A percentile compares a stretch with the other conserved stretches of the same genome.
Evolutionary conservation across 2,329 filamentous ascomycete genomes (phyloP).

Genomic region (Juglanconis juglandina): DNA sequence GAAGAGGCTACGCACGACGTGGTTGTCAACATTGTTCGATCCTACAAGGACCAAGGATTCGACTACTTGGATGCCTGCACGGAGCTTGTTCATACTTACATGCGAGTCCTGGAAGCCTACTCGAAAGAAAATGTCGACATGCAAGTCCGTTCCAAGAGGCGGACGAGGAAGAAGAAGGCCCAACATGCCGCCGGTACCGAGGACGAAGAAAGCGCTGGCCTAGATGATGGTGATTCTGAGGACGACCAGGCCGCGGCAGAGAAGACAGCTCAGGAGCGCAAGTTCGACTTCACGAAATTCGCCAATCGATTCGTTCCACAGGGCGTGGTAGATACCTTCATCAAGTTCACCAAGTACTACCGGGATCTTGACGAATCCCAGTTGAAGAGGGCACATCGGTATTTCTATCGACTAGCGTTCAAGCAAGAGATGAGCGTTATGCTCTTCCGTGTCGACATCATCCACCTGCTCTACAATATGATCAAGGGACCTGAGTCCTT

Average conservation of each 20-base stretch:
- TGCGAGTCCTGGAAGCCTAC: constrained; percentile 87
- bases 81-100: constrained; percentile 85
- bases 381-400: constrained; percentile 87
- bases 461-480: constrained; percentile 84
- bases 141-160: constrained; percentile 80
- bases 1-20: constrained; percentile 92
- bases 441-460: constrained; percentile 86
- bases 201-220: constrained; percentile 42
- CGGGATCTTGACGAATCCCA: constrained; percentile 74
- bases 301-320: constrained; percentile 77
- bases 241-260: constrained; percentile 71
- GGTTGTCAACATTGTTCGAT: constrained; percentile 72
- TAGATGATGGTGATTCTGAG: constrained; percentile 61
- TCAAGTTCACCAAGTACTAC: constrained; percentile 76
- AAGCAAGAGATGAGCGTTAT: constrained; percentile 89
- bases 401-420: constrained; percentile 90
- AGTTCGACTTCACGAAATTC: constrained; percentile 90
- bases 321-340: constrained; percentile 82
- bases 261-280: constrained; percentile 72
- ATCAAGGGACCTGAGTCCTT: constrained; percentile 82
- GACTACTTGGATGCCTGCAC: constrained; percentile 90
- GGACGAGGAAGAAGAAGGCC: constrained; percentile 64
- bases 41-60: constrained; percentile 92
- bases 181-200: constrained; percentile 34
- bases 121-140: constrained; percentile 93